Conservation (phyloP, 805 yeast genomes). For the Cyberlindnera mycetangii region DNA sequence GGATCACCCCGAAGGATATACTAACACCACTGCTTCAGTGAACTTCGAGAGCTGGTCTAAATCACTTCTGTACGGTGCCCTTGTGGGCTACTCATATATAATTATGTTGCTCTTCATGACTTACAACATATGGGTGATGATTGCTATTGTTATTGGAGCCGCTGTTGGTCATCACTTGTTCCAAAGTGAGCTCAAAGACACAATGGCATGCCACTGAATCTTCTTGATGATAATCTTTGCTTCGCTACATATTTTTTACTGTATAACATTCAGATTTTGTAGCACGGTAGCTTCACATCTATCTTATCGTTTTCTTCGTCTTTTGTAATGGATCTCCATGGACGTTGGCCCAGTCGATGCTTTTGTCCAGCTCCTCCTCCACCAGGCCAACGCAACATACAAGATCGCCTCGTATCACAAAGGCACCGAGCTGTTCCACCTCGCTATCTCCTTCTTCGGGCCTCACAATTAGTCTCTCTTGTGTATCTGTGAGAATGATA, state of each 20-base stretch:
- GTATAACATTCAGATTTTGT: neutral
- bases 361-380: constrained; percentile 40
- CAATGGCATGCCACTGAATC: constrained; percentile 29
- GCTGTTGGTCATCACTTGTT: constrained; percentile 64
- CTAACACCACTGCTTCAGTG: constrained; percentile 11
- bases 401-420: constrained; percentile 56
- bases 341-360: constrained; percentile 35
- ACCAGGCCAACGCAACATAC: constrained; percentile 55
- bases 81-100: constrained; percentile 67
- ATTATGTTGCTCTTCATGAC: constrained; percentile 85
- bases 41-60: constrained; percentile 28
- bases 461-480: constrained; percentile 47
- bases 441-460: constrained; percentile 24
- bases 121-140: constrained; percentile 82
- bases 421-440: constrained; percentile 40
- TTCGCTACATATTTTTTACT: neutral
- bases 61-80: constrained; percentile 54
- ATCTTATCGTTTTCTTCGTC: constrained; percentile 26
- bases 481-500: constrained; percentile 48
- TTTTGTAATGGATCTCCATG: constrained; percentile 25
- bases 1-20: neutral
- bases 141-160: constrained; percentile 71
- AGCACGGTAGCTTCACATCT: neutral
- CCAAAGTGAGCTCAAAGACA: constrained; percentile 35
- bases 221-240: neutral